Evolutionary conservation across 495 filamentous ascomycete species (phyloP).

Genomic region (Aspergillus conjunctus): DNA sequence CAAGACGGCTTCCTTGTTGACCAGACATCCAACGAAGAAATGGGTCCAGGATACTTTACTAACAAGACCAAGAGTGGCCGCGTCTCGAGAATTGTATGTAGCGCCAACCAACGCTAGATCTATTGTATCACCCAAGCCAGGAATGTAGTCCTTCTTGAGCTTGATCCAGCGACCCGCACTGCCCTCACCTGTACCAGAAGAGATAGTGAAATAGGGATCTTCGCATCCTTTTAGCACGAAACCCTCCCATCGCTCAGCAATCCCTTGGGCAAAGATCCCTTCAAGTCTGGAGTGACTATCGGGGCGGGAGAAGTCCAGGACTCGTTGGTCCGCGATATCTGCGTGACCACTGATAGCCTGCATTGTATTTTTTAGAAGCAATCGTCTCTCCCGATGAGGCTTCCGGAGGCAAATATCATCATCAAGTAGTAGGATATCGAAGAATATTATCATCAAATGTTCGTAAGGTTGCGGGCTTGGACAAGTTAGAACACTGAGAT

Average conservation of each 20-base stretch:
- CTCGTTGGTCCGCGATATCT: slow-evolving; percentile 59
- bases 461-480: slow-evolving; percentile 64
- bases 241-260: slow-evolving; percentile 69
- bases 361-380: slow-evolving; percentile 60
- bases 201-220: slow-evolving; percentile 71
- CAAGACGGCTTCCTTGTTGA: slow-evolving; percentile 67
- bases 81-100: slow-evolving; percentile 62
- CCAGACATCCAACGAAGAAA: slow-evolving; percentile 76
- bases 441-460: slow-evolving; percentile 83
- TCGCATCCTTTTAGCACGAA: slow-evolving; percentile 77
- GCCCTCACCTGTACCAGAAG: slow-evolving; percentile 27
- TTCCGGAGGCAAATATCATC: slow-evolving; percentile 62
- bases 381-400: slow-evolving; percentile 62
- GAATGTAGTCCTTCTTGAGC: slow-evolving; percentile 89
- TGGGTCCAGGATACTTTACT: slow-evolving; percentile 68
- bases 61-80: slow-evolving; percentile 41
- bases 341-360: slow-evolving; percentile 58
- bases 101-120: slow-evolving; percentile 80
- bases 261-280: slow-evolving; percentile 64
- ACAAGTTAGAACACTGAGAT: slow-evolving; percentile 15
- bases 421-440: slow-evolving; percentile 74
- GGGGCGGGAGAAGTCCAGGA: slow-evolving; percentile 60
- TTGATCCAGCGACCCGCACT: slow-evolving; percentile 68
- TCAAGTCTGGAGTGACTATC: slow-evolving; percentile 53
- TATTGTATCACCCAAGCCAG: slow-evolving; percentile 73